These are phyloP conservation scores for Aurinia saxatilis DNA, from an alignment of 345 rosid genomes.

Conservation along the genomic window DNA sequence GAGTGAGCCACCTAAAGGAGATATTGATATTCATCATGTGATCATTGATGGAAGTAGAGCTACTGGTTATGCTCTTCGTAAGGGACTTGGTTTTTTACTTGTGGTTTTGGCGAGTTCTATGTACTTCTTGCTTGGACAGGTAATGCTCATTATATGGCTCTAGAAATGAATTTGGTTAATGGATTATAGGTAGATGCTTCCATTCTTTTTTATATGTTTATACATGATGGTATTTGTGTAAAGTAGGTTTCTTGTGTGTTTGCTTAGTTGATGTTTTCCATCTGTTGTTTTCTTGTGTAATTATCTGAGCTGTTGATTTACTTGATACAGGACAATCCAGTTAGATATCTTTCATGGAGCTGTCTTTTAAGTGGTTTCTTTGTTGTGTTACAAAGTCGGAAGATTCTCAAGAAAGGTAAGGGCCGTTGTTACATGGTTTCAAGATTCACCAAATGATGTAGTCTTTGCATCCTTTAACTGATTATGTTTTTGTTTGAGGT, in stretches of 20 bases:
- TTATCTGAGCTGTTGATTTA: conserved; percentile 15
- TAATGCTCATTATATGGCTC: neutral
- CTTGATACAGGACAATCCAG: conserved; percentile 42
- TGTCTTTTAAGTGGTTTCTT: conserved; percentile 42
- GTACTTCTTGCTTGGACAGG: conserved; percentile 42
- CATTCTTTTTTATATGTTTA: neutral
- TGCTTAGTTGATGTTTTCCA: conserved; percentile 2
- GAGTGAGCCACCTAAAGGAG: conserved; percentile 34
- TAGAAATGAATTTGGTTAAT: neutral
- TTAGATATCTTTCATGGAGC: conserved; percentile 37
- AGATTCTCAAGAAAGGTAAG: conserved; percentile 58
- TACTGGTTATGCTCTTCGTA: conserved; percentile 24
- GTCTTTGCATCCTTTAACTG: neutral
- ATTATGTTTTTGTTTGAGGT: conserved; percentile 18
- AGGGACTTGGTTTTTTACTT: conserved; percentile 27
- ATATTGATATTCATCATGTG: conserved; percentile 55
- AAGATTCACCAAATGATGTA: neutral
- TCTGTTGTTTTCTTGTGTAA: neutral
- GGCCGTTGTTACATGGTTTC: neutral
- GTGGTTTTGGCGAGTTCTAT: conserved; percentile 30
- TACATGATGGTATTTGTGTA: neutral
- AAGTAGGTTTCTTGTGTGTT: neutral
- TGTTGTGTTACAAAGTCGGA: conserved; percentile 35
- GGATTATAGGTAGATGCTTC: neutral
- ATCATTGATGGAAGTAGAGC: conserved; percentile 35